Evolutionary conservation across 495 filamentous ascomycete species (phyloP).

Genomic region (Penicillium ucsense): DNA sequence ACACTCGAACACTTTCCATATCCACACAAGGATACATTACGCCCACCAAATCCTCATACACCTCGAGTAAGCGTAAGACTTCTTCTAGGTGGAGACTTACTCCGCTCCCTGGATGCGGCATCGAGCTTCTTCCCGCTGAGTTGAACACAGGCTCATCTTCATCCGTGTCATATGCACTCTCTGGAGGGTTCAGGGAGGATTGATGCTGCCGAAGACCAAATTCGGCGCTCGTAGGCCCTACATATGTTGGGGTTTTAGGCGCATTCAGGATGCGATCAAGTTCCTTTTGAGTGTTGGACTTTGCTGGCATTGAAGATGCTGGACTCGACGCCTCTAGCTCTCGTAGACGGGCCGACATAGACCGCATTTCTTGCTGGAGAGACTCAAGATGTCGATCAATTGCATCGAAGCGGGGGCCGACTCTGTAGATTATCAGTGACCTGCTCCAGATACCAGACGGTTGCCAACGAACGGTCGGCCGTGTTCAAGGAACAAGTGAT

Average conservation of each 20-base stretch:
- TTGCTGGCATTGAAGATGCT: not conserved
- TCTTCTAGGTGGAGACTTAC: slow-evolving; percentile 42
- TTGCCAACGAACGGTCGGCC: not conserved
- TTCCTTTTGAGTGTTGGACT: not conserved
- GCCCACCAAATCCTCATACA: slow-evolving; percentile 72
- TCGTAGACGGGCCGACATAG: slow-evolving; percentile 15
- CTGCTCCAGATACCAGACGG: not conserved
- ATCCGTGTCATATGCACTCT: slow-evolving; percentile 1
- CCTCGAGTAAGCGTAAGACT: slow-evolving; percentile 53
- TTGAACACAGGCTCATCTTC: slow-evolving; percentile 17
- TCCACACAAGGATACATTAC: slow-evolving; percentile 77
- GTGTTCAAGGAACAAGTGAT: not conserved
- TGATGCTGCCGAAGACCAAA: slow-evolving; percentile 22
- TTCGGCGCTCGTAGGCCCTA: slow-evolving; percentile 35
- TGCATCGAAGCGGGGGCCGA: slow-evolving; percentile 9
- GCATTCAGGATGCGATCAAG: slow-evolving; percentile 29
- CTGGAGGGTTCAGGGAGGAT: not conserved
- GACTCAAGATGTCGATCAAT: slow-evolving; percentile 23
- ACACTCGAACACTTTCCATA: slow-evolving; percentile 49
- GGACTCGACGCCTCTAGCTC: slow-evolving; percentile 19
- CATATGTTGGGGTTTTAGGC: slow-evolving; percentile 27
- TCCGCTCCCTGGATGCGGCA: slow-evolving; percentile 5
- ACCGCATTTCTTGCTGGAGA: slow-evolving; percentile 13
- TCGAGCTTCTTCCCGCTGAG: slow-evolving; percentile 8
- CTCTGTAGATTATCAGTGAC: not conserved